Evolutionary conservation across 148 eudicot species (phyloP), one percentile per base, ranked within the genome.

Genomic region (Silene latifolia): DNA sequence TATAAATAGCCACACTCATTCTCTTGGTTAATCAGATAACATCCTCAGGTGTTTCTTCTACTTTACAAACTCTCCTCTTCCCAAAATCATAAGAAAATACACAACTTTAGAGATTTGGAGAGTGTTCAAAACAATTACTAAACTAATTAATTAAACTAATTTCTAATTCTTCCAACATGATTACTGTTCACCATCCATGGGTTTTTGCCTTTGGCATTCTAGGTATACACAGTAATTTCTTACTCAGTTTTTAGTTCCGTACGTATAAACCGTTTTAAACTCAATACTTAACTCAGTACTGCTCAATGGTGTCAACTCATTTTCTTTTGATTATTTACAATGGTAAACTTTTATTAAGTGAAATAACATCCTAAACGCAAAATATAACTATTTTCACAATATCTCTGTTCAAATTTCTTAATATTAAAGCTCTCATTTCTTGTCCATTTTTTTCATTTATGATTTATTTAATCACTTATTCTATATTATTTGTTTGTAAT

Each of bases 201-300:
- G 88, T 89, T 66, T 85, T 88, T 75, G 88, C 77, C 62, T 90
- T 88, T 77, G 97, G 97, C 76, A 82, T 92, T 62, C 81, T 92
- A 72, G 97, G 97, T 92, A 88, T 71, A 39, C 21, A 35, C 42
- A 2, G 3, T 35, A 1, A 35, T 35, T 7, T 19, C 8, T 2
- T 20, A 20, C 63, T 8, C 42, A 4, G 42, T 35, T 35, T 35
- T 35, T 35, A 3, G 0, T 4, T 35, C 3, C 42, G 0, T 4
- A 4, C 42, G 0, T 4, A 4, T 35, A 35, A 4, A 35, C 42
- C 42, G 42, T 35, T 35, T 35, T 35, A 4, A 4, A 35, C 42
- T 35, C 5, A 2, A 2, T 51, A 3, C 1, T 14, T 2, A 18
- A 14, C 18, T 53, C 15, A 53, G 57, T 35, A 35, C 5, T 5